Conservation (phyloP, 345 rosid species). For the Odontarrhena argentea region DNA sequence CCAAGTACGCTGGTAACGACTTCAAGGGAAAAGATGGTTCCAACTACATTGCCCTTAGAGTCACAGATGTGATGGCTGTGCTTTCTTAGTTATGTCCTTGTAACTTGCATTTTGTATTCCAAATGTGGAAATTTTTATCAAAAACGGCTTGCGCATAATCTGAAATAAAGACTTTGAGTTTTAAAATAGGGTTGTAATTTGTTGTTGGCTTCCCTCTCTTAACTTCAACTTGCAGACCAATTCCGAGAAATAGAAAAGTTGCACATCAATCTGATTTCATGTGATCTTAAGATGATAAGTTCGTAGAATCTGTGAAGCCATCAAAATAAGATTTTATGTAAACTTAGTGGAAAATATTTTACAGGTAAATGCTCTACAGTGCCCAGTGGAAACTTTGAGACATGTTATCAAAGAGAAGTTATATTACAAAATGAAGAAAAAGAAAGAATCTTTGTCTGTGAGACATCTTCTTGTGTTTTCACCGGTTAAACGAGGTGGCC, state of each 20-base stretch:
- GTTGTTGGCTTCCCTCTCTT: background rate
- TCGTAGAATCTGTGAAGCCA: background rate
- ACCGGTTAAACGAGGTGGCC: constrained; percentile 78
- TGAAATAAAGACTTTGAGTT: constrained; percentile 37
- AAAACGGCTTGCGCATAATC: constrained; percentile 33
- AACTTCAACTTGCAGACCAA: background rate
- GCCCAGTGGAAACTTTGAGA: constrained; percentile 33
- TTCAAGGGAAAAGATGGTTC: constrained; percentile 78
- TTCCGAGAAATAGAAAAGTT: background rate
- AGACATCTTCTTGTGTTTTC: constrained; percentile 20
- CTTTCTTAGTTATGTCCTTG: constrained; percentile 59
- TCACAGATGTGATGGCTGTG: constrained; percentile 87
- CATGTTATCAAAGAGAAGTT: constrained; percentile 23
- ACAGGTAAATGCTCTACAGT: constrained; percentile 40
- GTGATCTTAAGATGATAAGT: background rate
- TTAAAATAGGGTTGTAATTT: constrained; percentile 9
- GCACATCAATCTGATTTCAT: background rate
- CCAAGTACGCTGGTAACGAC: constrained; percentile 92
- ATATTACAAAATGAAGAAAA: constrained; percentile 30
- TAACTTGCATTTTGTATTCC: constrained; percentile 34
- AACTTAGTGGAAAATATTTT: constrained; percentile 27
- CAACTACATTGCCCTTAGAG: constrained; percentile 80
- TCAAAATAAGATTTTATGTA: constrained; percentile 10
- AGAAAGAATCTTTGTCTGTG: constrained; percentile 28
- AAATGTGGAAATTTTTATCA: constrained; percentile 35